Evolutionary conservation across 306 rosid species (phyloP).

Genomic region (Cucumis cinereus): DNA sequence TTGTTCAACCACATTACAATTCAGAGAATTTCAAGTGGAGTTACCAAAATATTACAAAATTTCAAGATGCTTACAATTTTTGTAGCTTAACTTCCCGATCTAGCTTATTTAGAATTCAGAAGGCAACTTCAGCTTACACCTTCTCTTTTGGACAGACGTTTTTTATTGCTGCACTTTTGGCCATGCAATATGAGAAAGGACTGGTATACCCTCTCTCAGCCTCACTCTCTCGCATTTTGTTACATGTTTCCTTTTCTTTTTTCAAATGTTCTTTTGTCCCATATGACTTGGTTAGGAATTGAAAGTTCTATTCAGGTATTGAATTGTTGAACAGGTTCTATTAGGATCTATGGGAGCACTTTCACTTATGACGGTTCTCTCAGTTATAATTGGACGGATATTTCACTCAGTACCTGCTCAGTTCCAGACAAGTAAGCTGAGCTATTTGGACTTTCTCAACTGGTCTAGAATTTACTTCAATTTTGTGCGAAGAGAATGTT

Average conservation of each 20-base stretch:
- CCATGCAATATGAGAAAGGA: slow-evolving; percentile 90
- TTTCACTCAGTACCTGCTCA: slow-evolving; percentile 96
- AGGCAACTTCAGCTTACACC: neutral
- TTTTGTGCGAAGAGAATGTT: neutral
- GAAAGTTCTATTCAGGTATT: slow-evolving; percentile 14
- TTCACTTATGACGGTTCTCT: slow-evolving; percentile 72
- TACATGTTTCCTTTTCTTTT: neutral
- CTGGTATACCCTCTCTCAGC: slow-evolving; percentile 38
- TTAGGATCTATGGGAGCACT: slow-evolving; percentile 90
- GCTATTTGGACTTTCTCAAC: slow-evolving; percentile 10
- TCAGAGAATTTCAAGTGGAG: neutral
- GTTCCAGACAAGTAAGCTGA: slow-evolving; percentile 86
- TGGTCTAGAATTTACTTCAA: neutral
- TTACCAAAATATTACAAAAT: neutral
- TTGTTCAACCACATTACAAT: neutral
- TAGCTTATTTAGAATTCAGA: neutral
- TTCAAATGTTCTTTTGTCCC: neutral
- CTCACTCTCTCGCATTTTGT: neutral
- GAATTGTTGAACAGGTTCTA: slow-evolving; percentile 50
- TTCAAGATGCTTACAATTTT: neutral
- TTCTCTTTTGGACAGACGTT: slow-evolving; percentile 60
- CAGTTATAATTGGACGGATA: slow-evolving; percentile 76
- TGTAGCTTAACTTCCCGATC: neutral
- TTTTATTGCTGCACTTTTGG: slow-evolving; percentile 97
- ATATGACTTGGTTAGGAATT: slow-evolving; percentile 6